These are phyloP conservation scores for Smittium mucronatum DNA, from an alignment of 371 early-diverging fungal genomes.

Conservation along the genomic window DNA sequence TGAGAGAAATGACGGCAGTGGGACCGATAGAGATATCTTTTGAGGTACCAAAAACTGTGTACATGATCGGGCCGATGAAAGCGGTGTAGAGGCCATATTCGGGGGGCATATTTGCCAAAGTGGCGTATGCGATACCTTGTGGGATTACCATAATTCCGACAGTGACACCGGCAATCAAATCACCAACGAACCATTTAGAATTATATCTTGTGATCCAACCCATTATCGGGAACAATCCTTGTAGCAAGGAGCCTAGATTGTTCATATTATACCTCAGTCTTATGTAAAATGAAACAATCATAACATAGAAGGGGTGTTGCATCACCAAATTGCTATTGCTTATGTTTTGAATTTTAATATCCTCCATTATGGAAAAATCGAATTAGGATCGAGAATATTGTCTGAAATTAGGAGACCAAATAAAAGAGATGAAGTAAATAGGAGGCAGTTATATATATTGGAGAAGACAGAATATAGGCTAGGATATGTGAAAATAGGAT, in stretches of 20 bases:
- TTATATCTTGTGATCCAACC: constrained; percentile 63
- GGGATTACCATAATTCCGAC: constrained; percentile 73
- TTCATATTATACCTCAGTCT: neutral
- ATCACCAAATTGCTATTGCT: neutral
- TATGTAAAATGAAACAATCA: neutral
- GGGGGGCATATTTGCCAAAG: constrained; percentile 66
- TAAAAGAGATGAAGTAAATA: too few species aligned
- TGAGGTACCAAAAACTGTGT: constrained; percentile 67
- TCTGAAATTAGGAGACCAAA: too few species aligned
- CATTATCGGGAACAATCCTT: constrained; percentile 41
- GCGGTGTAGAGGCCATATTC: constrained; percentile 78
- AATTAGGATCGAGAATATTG: too few species aligned
- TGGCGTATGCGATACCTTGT: constrained; percentile 72
- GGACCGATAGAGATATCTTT: constrained; percentile 80
- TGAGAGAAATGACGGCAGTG: constrained; percentile 67
- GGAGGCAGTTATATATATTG: too few species aligned
- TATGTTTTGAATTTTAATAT: neutral
- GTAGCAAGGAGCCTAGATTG: neutral
- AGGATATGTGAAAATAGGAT: too few species aligned
- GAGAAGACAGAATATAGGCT: too few species aligned
- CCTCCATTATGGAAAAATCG: too few species aligned
- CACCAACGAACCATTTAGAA: constrained; percentile 59
- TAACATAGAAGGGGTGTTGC: neutral
- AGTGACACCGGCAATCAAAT: constrained; percentile 73
- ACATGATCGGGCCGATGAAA: constrained; percentile 60